A percentile compares a stretch with the other conserved stretches of the same genome.
phyloP scores from a whole-genome alignment of 208 protist species.

The Sergeia podlipaevii region DNA sequence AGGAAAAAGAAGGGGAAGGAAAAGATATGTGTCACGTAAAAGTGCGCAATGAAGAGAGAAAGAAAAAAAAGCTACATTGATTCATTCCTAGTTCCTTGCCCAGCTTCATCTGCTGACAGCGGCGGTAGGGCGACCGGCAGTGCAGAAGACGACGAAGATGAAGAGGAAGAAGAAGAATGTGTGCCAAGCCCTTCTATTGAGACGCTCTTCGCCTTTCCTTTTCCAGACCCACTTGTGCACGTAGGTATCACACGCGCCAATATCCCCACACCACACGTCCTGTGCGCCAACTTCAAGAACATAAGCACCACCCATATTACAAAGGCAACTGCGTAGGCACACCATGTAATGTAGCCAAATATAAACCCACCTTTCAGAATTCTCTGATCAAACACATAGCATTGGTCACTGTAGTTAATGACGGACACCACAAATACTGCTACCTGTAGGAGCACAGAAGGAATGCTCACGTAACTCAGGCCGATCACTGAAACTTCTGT shows the following conservation, averaged over 20 bases:
- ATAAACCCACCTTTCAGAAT: slow-evolving; percentile 16
- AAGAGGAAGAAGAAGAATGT: no score
- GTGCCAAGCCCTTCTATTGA: no score
- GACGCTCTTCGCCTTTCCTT: no score
- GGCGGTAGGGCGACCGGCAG: no score
- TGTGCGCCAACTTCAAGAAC: slow-evolving; percentile 15
- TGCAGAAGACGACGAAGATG: no score
- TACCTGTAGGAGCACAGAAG: slow-evolving; percentile 27
- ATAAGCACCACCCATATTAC: slow-evolving; percentile 38
- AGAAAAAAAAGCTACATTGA: slow-evolving; percentile 4
- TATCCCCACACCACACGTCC: slow-evolving; percentile 9
- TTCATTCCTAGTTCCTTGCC: no score
- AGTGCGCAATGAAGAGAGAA: background rate
- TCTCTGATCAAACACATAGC: background rate
- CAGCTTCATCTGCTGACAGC: background rate
- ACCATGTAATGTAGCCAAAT: slow-evolving; percentile 42
- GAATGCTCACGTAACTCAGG: slow-evolving; percentile 31
- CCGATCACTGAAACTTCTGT: slow-evolving; percentile 9
- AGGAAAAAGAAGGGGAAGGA: slow-evolving; percentile 6
- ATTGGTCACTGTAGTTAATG: background rate
- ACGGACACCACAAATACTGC: slow-evolving; percentile 20
- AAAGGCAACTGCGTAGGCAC: slow-evolving; percentile 22
- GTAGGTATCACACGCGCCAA: slow-evolving; percentile 19
- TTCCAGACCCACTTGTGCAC: no score
- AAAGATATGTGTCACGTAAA: background rate